A percentile compares a stretch with the other conserved stretches of the same genome.
These are phyloP conservation scores for Cryptococcus jaspeensis DNA, from an alignment of 1,284 basidiomycete species.

Conservation along the genomic window DNA sequence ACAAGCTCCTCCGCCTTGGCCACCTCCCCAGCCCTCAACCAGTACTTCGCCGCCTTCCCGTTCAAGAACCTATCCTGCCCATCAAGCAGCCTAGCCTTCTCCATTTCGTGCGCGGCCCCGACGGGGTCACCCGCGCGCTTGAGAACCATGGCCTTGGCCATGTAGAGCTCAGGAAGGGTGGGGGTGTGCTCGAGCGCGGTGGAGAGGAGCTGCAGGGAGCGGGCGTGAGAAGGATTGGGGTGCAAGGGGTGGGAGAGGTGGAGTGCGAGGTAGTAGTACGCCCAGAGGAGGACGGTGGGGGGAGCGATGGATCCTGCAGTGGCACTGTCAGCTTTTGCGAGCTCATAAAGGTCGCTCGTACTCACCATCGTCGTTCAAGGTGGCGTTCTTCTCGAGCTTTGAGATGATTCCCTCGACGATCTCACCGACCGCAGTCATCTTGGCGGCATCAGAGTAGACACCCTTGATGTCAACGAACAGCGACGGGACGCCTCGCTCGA, in stretches of 20 bases:
- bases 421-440: constrained; percentile 69
- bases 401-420: constrained; percentile 61
- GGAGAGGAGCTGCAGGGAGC: constrained; percentile 68
- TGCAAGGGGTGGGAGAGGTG: constrained; percentile 70
- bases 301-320: constrained; percentile 55
- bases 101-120: constrained; percentile 73
- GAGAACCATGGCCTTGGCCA: constrained; percentile 77
- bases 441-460: constrained; percentile 66
- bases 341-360: background rate
- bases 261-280: constrained; percentile 90
- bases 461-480: constrained; percentile 91
- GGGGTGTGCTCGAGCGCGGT: constrained; percentile 78
- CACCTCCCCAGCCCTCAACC: constrained; percentile 73
- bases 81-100: constrained; percentile 82
- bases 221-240: constrained; percentile 52
- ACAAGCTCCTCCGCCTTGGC: constrained; percentile 71
- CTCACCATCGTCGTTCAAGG: constrained; percentile 45
- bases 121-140: constrained; percentile 81
- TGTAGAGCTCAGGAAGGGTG: constrained; percentile 86
- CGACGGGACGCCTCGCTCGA: constrained; percentile 88
- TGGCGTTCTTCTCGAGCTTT: constrained; percentile 46
- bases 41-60: constrained; percentile 90
- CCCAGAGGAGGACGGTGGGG: constrained; percentile 90
- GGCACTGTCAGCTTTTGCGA: background rate
- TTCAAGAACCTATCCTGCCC: constrained; percentile 96